Evolutionary conservation across 768 basidiomycete genomes (phyloP).

Genomic region (Rhodotorula paludigena): DNA sequence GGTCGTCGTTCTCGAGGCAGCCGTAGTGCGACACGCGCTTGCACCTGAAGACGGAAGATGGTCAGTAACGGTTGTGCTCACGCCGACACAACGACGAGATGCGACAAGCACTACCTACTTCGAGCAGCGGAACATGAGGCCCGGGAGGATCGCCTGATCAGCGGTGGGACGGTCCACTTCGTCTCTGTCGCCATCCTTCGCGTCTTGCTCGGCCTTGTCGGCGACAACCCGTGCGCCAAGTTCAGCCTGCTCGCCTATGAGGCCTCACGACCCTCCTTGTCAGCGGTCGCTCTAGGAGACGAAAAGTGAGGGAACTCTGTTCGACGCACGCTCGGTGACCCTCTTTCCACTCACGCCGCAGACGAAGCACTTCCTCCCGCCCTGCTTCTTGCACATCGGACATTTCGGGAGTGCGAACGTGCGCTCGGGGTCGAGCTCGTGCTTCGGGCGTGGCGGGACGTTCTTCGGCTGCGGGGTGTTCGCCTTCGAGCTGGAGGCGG

Average conservation of each 20-base stretch:
- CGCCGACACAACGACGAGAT: background rate
- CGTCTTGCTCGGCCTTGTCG: background rate
- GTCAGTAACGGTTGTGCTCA: background rate
- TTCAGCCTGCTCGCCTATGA: constrained; percentile 8
- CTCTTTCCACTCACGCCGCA: constrained; percentile 26
- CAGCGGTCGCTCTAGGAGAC: background rate
- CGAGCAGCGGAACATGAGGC: constrained; percentile 40
- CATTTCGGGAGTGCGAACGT: constrained; percentile 32
- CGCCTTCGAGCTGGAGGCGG: background rate
- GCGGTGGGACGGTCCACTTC: background rate
- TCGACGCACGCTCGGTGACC: constrained; percentile 19
- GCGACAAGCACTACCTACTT: too few relatives aligned
- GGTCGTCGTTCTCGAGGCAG: constrained; percentile 35
- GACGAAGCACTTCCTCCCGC: constrained; percentile 32
- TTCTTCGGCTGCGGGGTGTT: background rate
- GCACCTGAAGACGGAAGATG: constrained; percentile 23
- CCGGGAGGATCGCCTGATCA: background rate
- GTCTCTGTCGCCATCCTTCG: background rate
- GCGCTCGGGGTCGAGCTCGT: constrained; percentile 26
- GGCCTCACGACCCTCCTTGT: background rate
- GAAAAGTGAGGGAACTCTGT: background rate
- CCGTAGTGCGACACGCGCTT: constrained; percentile 38
- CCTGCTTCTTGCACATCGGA: constrained; percentile 30
- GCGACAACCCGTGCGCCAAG: background rate
- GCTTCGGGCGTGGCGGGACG: constrained; percentile 14